Conservation (phyloP, 345 rosid genomes). For the Citrus sinensis region DVS_A1.0 CM039162.1:30932001-30932500, state of each 20-base stretch:
- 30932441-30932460: neutral
- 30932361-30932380: constrained; percentile 5
- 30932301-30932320: constrained; percentile 21
- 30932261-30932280: constrained; percentile 6
- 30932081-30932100: neutral
- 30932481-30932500: neutral
- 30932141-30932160: neutral
- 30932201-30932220: constrained; percentile 16
- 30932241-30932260: constrained; percentile 18
- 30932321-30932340: constrained; percentile 16
- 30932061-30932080: constrained; percentile 10
- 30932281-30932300: constrained; percentile 21
- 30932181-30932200: neutral
- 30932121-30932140: neutral
- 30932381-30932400: constrained; percentile 6
- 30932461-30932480: neutral
- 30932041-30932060: neutral
- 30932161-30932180: constrained; percentile 12
- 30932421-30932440: neutral
- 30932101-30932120: neutral
- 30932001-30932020: constrained; percentile 15
- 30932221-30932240: constrained; percentile 20
- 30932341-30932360: constrained; percentile 4
- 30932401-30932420: neutral
- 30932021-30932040: constrained; percentile 4